Percentiles rank a stretch among this genome's conserved stretches.
Evolutionary conservation across 2,329 filamentous ascomycete species (phyloP).

Genomic region (Myriangium duriaei): DNA sequence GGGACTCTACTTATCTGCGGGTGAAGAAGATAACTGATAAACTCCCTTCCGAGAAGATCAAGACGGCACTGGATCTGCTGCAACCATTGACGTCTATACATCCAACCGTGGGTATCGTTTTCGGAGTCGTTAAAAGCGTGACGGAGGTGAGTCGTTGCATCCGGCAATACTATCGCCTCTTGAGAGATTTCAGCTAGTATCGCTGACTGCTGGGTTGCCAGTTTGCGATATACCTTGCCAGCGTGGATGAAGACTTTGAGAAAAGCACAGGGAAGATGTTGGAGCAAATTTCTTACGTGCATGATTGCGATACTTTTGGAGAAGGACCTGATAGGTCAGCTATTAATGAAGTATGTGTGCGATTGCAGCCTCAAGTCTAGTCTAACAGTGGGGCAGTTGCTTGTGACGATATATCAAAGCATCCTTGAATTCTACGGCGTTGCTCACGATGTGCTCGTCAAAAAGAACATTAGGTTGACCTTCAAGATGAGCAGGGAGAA

Average conservation of each 20-base stretch:
- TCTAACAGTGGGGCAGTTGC: neutral
- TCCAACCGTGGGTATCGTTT: conserved; percentile 1
- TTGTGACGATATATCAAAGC: conserved; percentile 1
- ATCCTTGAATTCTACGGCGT: conserved; percentile 2
- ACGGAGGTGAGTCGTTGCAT: neutral
- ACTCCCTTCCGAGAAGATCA: neutral
- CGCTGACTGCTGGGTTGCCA: no score
- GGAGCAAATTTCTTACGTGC: conserved; percentile 2
- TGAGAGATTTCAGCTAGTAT: conserved; percentile 1
- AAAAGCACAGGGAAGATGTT: conserved; percentile 1
- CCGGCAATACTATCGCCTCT: neutral
- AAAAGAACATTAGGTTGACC: neutral
- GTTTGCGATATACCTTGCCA: no score
- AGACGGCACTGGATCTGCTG: neutral
- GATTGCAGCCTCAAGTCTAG: neutral
- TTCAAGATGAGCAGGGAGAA: neutral
- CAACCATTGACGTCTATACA: neutral
- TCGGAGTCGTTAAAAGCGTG: conserved; percentile 3
- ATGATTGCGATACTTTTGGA: conserved; percentile 5
- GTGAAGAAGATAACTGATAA: neutral
- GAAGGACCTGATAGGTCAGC: neutral
- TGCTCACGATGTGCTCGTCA: neutral
- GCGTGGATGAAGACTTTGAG: conserved; percentile 1
- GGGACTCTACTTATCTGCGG: neutral
- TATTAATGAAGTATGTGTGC: conserved; percentile 1